These are phyloP conservation scores for Alternaria triticimaculans DNA, from an alignment of 2,329 filamentous ascomycete genomes.

Conservation along the genomic window DNA sequence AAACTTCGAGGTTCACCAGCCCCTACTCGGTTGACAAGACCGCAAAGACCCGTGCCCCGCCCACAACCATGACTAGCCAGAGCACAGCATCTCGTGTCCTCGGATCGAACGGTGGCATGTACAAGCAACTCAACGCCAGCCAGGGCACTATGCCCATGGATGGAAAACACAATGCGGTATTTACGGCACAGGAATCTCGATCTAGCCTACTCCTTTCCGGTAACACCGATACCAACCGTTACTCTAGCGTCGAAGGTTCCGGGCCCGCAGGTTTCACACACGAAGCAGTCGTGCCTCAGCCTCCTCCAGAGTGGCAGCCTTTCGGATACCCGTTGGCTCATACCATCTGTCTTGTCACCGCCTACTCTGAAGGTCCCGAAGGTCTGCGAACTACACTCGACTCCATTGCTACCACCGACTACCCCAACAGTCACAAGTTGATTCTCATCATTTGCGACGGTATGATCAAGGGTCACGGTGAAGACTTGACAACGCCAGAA, in stretches of 20 bases:
- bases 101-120: conserved; percentile 70
- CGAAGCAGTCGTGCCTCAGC: conserved; percentile 93
- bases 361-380: conserved; percentile 94
- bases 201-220: conserved; percentile 54
- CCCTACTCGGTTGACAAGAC: conserved; percentile 77
- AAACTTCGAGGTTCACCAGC: conserved; percentile 92
- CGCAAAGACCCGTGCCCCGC: conserved; percentile 62
- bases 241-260: conserved; percentile 69
- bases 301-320: conserved; percentile 95
- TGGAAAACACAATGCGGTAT: conserved; percentile 27
- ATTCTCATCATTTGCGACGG: conserved; percentile 97
- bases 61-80: conserved; percentile 96
- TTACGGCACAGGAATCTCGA: conserved; percentile 44
- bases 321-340: conserved; percentile 96
- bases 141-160: conserved; percentile 62
- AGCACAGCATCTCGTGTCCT: conserved; percentile 75
- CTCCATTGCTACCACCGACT: conserved; percentile 96
- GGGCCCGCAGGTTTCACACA: conserved; percentile 96
- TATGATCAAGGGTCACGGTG: conserved; percentile 95
- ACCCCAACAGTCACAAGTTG: conserved; percentile 98
- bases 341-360: conserved; percentile 91
- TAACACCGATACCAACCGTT: conserved; percentile 53
- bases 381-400: conserved; percentile 93
- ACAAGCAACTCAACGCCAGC: conserved; percentile 66
- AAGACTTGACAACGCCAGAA: conserved; percentile 85